These are phyloP conservation scores for Trichocladium uniseriatum DNA, from an alignment of 495 filamentous ascomycete genomes.

Conservation along the genomic window DNA sequence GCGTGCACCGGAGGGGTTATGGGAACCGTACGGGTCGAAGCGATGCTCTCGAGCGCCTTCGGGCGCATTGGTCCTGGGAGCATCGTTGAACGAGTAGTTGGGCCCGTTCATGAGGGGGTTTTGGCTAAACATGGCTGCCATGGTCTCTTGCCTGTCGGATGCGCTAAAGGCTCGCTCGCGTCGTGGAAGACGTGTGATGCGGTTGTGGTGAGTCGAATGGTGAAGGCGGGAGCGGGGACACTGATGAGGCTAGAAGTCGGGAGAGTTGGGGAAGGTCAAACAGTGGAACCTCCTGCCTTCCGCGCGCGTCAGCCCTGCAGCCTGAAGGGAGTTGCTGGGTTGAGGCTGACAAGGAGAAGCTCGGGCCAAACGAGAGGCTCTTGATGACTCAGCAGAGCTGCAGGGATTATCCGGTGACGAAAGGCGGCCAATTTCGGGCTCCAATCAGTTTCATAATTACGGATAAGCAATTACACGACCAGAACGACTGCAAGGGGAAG, in stretches of 20 bases:
- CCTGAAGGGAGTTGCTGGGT: conserved; percentile 23
- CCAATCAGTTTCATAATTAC: too few relatives aligned
- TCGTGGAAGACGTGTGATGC: background rate
- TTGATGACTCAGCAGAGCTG: conserved; percentile 24
- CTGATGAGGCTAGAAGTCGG: background rate
- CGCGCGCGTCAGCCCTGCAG: conserved; percentile 42
- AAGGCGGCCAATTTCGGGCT: too few relatives aligned
- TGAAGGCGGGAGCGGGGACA: background rate
- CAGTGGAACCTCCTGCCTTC: conserved; percentile 14
- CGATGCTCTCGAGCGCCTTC: conserved; percentile 57
- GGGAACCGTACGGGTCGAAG: conserved; percentile 75
- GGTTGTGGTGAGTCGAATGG: background rate
- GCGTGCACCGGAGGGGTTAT: background rate
- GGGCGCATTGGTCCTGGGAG: conserved; percentile 33
- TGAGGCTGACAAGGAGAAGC: background rate
- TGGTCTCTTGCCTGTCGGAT: conserved; percentile 12
- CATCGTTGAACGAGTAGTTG: conserved; percentile 49
- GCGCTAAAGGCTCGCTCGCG: too few relatives aligned
- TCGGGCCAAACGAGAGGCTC: background rate
- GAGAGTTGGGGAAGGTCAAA: conserved; percentile 4
- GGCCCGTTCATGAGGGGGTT: conserved; percentile 53
- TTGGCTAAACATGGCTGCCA: conserved; percentile 51
- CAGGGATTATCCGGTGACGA: too few relatives aligned
- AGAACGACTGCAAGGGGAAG: too few relatives aligned
- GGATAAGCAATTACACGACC: too few relatives aligned